These are phyloP conservation scores for Venturia aucupariae DNA, from an alignment of 2,329 filamentous ascomycete species.

Conservation along the genomic window DNA sequence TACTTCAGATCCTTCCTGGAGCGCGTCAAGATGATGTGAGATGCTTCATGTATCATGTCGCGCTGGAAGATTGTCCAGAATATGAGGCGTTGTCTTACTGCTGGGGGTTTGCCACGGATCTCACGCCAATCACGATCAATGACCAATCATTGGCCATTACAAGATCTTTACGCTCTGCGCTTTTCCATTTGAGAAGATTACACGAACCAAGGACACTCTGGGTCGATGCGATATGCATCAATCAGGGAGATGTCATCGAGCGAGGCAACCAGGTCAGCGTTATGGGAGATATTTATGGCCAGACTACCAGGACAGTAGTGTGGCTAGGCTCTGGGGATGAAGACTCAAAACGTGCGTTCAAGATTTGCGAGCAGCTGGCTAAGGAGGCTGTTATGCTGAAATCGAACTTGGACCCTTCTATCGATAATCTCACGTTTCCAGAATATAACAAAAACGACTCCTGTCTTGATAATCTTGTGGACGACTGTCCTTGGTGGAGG, in stretches of 20 bases:
- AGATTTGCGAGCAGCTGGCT: background rate
- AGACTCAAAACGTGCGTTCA: background rate
- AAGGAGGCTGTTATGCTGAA: background rate
- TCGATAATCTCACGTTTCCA: background rate
- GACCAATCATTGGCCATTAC: background rate
- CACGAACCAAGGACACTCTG: slow-evolving; percentile 8
- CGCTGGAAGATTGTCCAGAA: background rate
- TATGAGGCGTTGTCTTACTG: slow-evolving; percentile 15
- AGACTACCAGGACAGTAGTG: background rate
- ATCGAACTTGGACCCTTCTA: background rate
- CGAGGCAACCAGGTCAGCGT: slow-evolving; percentile 10
- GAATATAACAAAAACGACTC: background rate
- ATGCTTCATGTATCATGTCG: background rate
- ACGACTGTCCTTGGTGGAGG: background rate
- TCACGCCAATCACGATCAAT: slow-evolving; percentile 1
- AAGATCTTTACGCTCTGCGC: slow-evolving; percentile 11
- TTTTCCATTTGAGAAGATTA: background rate
- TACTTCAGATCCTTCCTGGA: slow-evolving; percentile 7
- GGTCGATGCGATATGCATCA: slow-evolving; percentile 14
- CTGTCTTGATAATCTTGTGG: background rate
- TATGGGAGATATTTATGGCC: slow-evolving; percentile 9
- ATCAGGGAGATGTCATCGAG: slow-evolving; percentile 12
- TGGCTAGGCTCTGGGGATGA: slow-evolving; percentile 10
- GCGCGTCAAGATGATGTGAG: background rate
- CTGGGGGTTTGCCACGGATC: slow-evolving; percentile 9